phyloP scores from a whole-genome alignment of 2,329 filamentous ascomycete species.

The Cladosporium sp. region DNA sequence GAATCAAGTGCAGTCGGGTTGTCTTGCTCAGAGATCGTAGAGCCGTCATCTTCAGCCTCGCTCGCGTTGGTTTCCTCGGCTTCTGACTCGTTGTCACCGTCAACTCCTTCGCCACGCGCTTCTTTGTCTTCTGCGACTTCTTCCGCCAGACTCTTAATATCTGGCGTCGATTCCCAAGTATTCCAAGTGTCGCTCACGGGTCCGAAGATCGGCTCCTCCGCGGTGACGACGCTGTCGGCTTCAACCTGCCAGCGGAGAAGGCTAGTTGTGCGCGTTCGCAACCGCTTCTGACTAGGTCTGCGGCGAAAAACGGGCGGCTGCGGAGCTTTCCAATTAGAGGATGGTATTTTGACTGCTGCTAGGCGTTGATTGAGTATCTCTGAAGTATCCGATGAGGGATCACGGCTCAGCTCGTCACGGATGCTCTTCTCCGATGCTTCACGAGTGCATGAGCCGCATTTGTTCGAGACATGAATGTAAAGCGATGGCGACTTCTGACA shows the following conservation, averaged over 20 bases:
- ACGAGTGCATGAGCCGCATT: neutral
- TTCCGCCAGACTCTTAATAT: slow-evolving; percentile 5
- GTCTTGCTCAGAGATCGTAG: no score
- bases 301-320: neutral
- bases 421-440: neutral
- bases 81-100: neutral
- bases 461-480: neutral
- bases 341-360: neutral
- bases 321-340: neutral
- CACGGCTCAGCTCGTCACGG: neutral
- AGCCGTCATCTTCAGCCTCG: no score
- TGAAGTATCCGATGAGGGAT: neutral
- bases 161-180: neutral
- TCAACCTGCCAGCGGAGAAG: neutral
- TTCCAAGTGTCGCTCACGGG: neutral
- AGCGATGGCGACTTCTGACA: neutral
- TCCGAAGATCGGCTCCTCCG: neutral
- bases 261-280: neutral
- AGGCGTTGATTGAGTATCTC: neutral
- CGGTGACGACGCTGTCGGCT: neutral
- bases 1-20: no score
- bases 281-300: slow-evolving; percentile 4
- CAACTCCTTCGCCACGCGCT: neutral
- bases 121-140: neutral
- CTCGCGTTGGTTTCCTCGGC: no score